Evolutionary conservation across 2,329 filamentous ascomycete species (phyloP).

Genomic region (Colletotrichum sp.): DNA sequence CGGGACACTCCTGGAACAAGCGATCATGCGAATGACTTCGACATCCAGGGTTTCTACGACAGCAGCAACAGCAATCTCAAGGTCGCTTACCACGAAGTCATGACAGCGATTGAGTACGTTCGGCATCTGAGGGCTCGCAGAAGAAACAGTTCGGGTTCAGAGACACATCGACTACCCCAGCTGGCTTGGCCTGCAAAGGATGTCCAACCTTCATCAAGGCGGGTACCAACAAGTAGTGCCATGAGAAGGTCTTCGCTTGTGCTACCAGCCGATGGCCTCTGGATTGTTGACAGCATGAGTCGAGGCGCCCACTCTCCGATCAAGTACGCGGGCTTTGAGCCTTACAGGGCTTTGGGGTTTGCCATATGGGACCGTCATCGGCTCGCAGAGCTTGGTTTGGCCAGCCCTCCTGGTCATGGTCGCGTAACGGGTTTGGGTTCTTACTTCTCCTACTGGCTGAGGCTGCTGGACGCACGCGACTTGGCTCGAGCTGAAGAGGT

Average conservation of each 20-base stretch:
- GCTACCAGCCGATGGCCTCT: slow-evolving; percentile 3
- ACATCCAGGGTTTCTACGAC: not conserved
- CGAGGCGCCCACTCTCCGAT: slow-evolving; percentile 11
- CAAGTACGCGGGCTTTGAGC: slow-evolving; percentile 11
- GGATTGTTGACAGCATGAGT: slow-evolving; percentile 16
- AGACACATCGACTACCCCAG: not conserved
- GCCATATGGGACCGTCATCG: slow-evolving; percentile 11
- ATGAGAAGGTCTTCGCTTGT: not conserved
- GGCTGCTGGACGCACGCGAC: not conserved
- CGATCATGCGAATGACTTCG: not conserved
- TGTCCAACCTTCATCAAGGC: not conserved
- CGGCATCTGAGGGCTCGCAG: rapidly evolving
- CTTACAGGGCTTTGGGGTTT: slow-evolving; percentile 3
- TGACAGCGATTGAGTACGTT: slow-evolving; percentile 4
- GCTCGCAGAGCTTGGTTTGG: not conserved
- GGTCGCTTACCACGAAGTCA: slow-evolving; percentile 7
- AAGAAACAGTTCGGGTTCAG: rapidly evolving
- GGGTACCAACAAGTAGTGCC: not conserved
- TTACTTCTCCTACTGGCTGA: slow-evolving; percentile 1
- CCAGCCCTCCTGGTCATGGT: slow-evolving; percentile 1
- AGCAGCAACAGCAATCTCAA: slow-evolving; percentile 10
- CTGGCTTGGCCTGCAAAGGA: not conserved
- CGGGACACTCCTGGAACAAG: not conserved
- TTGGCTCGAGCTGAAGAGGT: not conserved
- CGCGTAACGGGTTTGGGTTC: slow-evolving; percentile 5